phyloP scores from a whole-genome alignment of 768 basidiomycete genomes.

The Termitomyces heimii region DNA sequence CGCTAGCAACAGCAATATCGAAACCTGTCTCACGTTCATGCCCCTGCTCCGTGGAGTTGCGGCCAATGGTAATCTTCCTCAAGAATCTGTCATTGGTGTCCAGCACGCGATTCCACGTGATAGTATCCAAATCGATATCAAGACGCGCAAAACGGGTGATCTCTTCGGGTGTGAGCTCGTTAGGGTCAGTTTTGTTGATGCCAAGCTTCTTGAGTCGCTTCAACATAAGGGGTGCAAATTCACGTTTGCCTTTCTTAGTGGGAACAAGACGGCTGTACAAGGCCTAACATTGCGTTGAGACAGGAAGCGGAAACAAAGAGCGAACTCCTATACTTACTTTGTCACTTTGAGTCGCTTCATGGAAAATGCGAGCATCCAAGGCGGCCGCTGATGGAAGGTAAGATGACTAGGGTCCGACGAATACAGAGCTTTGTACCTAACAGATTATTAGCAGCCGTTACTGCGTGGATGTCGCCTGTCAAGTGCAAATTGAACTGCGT shows the following conservation, averaged over 20 bases:
- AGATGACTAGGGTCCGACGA: neutral
- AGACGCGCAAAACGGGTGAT: slow-evolving; percentile 85
- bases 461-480: slow-evolving; percentile 97
- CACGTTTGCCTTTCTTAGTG: slow-evolving; percentile 87
- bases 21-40: slow-evolving; percentile 87
- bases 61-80: slow-evolving; percentile 91
- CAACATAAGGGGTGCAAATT: slow-evolving; percentile 94
- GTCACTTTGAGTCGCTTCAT: slow-evolving; percentile 92
- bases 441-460: slow-evolving; percentile 95
- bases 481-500: slow-evolving; percentile 88
- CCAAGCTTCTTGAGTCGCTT: slow-evolving; percentile 93
- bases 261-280: slow-evolving; percentile 91
- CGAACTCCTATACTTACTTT: slow-evolving; percentile 43
- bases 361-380: slow-evolving; percentile 95
- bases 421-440: slow-evolving; percentile 49
- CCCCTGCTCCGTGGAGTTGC: slow-evolving; percentile 84
- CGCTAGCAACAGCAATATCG: slow-evolving; percentile 95
- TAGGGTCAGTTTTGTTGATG: slow-evolving; percentile 89
- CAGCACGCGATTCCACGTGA: slow-evolving; percentile 97
- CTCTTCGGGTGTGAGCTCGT: slow-evolving; percentile 90
- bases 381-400: slow-evolving; percentile 66
- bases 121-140: slow-evolving; percentile 84
- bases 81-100: slow-evolving; percentile 98
- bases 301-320: neutral
- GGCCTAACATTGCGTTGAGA: slow-evolving; percentile 33